These are phyloP conservation scores for Mycena metata DNA, from an alignment of 768 basidiomycete genomes.

Conservation along the genomic window DNA sequence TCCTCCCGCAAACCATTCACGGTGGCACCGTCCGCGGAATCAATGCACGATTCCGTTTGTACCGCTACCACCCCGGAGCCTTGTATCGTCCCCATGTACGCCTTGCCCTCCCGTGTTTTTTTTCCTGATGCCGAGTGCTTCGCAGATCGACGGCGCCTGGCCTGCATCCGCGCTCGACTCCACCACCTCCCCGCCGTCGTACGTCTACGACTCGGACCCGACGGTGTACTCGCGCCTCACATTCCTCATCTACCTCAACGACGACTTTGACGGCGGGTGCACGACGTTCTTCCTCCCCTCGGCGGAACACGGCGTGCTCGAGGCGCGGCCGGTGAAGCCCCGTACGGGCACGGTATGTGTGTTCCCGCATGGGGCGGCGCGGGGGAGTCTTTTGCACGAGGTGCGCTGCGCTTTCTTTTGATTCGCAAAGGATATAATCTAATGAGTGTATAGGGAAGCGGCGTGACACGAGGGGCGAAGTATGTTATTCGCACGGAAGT, in stretches of 20 bases:
- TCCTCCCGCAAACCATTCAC: slow-evolving; percentile 56
- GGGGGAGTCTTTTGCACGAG: slow-evolving; percentile 54
- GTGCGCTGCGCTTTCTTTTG: slow-evolving; percentile 22
- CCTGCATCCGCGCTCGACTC: slow-evolving; percentile 61
- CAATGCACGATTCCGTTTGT: slow-evolving; percentile 64
- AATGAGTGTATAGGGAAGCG: slow-evolving; percentile 46
- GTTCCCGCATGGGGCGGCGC: slow-evolving; percentile 59
- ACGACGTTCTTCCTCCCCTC: slow-evolving; percentile 71
- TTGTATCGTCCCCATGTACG: slow-evolving; percentile 64
- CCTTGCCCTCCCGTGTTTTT: background rate
- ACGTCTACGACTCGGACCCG: slow-evolving; percentile 64
- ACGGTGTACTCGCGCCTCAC: slow-evolving; percentile 63
- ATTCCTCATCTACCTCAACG: slow-evolving; percentile 64
- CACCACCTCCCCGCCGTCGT: slow-evolving; percentile 54
- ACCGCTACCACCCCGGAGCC: slow-evolving; percentile 64
- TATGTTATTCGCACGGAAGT: slow-evolving; percentile 57
- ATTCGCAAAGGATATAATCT: no score
- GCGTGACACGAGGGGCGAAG: slow-evolving; percentile 52
- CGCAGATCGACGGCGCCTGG: slow-evolving; percentile 67
- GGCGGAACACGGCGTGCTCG: slow-evolving; percentile 54
- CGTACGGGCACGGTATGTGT: slow-evolving; percentile 62
- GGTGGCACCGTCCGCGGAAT: slow-evolving; percentile 62
- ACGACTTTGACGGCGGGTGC: slow-evolving; percentile 61
- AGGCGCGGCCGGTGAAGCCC: slow-evolving; percentile 63
- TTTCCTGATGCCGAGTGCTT: no score